A percentile compares a stretch with the other conserved stretches of the same genome.
Evolutionary conservation across 1,139 yeast genomes (phyloP).

Genomic region (Lodderomyces elongisporus): DNA sequence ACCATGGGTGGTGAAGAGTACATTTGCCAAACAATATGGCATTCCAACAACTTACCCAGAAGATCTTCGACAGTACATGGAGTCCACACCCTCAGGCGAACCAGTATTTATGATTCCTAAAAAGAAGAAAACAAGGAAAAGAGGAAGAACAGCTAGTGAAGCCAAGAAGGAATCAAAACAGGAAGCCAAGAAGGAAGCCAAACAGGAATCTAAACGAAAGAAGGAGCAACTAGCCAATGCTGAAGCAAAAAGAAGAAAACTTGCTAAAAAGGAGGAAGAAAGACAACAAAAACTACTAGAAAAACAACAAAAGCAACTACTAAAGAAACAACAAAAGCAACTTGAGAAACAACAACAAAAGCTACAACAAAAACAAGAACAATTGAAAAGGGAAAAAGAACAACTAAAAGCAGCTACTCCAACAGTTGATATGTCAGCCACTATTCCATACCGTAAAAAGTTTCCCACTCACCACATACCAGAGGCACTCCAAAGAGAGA

Average conservation of each 20-base stretch:
- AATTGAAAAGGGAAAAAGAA: neutral
- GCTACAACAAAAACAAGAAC: constrained; percentile 2
- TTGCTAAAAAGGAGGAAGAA: neutral
- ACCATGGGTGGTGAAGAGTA: constrained; percentile 92
- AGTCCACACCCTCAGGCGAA: constrained; percentile 38
- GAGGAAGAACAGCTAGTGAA: constrained; percentile 5
- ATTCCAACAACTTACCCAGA: constrained; percentile 57
- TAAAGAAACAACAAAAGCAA: constrained; percentile 7
- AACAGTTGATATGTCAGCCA: neutral
- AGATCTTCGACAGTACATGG: constrained; percentile 40
- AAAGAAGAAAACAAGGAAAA: constrained; percentile 10
- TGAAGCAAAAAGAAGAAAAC: constrained; percentile 3
- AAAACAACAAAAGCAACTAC: neutral
- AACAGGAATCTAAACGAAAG: constrained; percentile 5
- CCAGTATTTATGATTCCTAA: constrained; percentile 18
- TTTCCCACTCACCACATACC: constrained; percentile 39
- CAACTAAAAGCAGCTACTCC: constrained; percentile 5
- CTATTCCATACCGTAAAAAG: constrained; percentile 17
- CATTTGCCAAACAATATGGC: constrained; percentile 59
- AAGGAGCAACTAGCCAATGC: neutral
- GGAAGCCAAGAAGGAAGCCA: constrained; percentile 2
- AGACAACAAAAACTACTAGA: constrained; percentile 2
- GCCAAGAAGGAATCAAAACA: neutral
- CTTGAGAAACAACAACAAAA: neutral
- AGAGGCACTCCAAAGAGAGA: constrained; percentile 18